A percentile compares a stretch with the other conserved stretches of the same genome.
Evolutionary conservation across 495 filamentous ascomycete species (phyloP).

Genomic region (Daldinia bambusicola): DNA sequence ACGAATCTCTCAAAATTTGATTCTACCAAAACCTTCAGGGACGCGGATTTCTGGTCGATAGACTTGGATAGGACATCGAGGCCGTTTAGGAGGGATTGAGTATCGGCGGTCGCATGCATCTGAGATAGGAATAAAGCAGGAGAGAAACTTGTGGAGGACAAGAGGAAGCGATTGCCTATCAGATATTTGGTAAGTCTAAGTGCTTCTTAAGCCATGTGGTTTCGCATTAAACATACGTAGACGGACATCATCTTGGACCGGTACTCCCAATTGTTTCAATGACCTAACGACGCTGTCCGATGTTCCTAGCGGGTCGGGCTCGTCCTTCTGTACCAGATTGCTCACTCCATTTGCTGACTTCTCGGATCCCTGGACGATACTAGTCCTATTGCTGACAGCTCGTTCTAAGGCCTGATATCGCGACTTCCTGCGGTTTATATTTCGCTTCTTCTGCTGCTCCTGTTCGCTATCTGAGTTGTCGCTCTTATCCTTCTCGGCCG

Average conservation of each 20-base stretch:
- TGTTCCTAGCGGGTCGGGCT: constrained; percentile 87
- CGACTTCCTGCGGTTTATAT: constrained; percentile 72
- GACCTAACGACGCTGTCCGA: constrained; percentile 85
- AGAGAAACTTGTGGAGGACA: constrained; percentile 95
- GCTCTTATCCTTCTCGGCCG: constrained; percentile 76
- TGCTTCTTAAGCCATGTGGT: neutral
- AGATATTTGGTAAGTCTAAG: constrained; percentile 6
- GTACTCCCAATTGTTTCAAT: constrained; percentile 77
- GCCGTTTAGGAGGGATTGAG: constrained; percentile 78
- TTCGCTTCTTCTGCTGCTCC: constrained; percentile 53
- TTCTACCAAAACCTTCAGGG: constrained; percentile 93
- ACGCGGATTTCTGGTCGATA: constrained; percentile 97
- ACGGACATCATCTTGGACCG: constrained; percentile 83
- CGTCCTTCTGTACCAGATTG: constrained; percentile 84
- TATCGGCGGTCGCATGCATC: constrained; percentile 84
- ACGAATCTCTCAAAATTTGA: constrained; percentile 98
- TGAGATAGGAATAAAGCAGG: constrained; percentile 91
- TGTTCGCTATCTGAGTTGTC: constrained; percentile 73
- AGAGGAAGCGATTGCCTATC: constrained; percentile 88
- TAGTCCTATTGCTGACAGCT: constrained; percentile 71
- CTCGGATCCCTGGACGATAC: constrained; percentile 73
- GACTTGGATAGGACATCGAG: constrained; percentile 84
- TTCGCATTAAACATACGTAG: constrained; percentile 67
- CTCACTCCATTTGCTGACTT: constrained; percentile 72
- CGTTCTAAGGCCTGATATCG: constrained; percentile 86